These are phyloP conservation scores for Colletotrichum endophyticum DNA, from an alignment of 2,329 filamentous ascomycete species.

Conservation along the genomic window DNA sequence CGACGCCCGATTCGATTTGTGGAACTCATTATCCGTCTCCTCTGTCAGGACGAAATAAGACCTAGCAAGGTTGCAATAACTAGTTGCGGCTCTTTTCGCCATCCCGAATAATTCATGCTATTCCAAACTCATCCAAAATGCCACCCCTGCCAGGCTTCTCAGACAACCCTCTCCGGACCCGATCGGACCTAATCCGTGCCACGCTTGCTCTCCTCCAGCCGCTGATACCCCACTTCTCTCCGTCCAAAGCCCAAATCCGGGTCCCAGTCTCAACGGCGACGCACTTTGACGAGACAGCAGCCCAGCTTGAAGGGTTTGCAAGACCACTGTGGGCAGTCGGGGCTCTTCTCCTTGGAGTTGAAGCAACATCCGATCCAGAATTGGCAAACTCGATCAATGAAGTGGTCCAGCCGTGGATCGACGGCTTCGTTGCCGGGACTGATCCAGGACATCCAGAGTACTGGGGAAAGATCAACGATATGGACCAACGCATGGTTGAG, in stretches of 20 bases:
- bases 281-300: conserved; percentile 48
- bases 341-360: conserved; percentile 46
- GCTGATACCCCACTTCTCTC: conserved; percentile 36
- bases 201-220: conserved; percentile 37
- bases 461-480: conserved; percentile 50
- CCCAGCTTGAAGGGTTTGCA: conserved; percentile 50
- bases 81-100: background rate
- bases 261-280: conserved; percentile 41
- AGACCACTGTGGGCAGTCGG: conserved; percentile 41
- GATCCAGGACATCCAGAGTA: conserved; percentile 42
- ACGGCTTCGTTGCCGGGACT: conserved; percentile 34
- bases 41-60: background rate
- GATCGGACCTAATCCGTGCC: conserved; percentile 38
- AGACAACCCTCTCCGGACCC: conserved; percentile 40
- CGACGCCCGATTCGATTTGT: background rate
- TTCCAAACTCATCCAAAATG: conserved; percentile 28
- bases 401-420: conserved; percentile 31
- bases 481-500: conserved; percentile 60
- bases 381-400: background rate
- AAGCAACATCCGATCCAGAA: background rate
- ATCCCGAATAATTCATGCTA: background rate
- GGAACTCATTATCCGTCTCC: background rate
- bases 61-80: background rate
- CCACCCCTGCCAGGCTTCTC: conserved; percentile 43
- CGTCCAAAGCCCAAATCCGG: conserved; percentile 36